phyloP scores from a whole-genome alignment of 2,329 filamentous ascomycete genomes.

The Aspergillus pseudonomiae region DNA sequence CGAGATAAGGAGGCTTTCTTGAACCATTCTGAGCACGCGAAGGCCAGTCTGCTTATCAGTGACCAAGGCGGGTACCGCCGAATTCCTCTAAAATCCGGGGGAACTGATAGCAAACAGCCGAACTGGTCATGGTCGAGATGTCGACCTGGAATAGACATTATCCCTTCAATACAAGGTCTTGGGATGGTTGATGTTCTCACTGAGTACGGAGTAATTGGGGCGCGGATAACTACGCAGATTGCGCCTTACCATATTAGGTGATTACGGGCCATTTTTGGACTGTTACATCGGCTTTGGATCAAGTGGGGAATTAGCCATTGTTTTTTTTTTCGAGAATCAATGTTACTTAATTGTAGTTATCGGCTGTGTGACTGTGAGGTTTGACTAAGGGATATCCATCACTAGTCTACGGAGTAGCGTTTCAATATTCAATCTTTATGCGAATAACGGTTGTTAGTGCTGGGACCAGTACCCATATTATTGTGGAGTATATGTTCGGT shows the following conservation, averaged over 20 bases:
- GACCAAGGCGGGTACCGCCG: slow-evolving; percentile 9
- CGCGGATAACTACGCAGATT: neutral
- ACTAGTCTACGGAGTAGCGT: neutral
- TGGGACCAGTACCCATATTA: neutral
- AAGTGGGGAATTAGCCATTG: neutral
- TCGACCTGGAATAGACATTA: neutral
- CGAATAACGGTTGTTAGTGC: neutral
- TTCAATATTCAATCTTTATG: neutral
- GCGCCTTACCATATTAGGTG: neutral
- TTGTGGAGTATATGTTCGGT: neutral
- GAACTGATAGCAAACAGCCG: slow-evolving; percentile 13
- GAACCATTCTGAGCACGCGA: neutral
- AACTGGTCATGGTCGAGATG: neutral
- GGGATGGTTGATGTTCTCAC: neutral
- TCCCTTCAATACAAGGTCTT: neutral
- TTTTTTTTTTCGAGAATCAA: too few species aligned
- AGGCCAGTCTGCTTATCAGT: slow-evolving; percentile 9
- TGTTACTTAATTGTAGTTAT: neutral
- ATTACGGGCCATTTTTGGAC: neutral
- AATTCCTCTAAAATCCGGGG: neutral
- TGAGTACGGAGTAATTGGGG: neutral
- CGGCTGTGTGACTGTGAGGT: neutral
- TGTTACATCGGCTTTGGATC: too few species aligned
- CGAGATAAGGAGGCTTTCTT: slow-evolving; percentile 2
- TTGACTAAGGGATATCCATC: neutral